Percentiles rank a stretch among this genome's conserved stretches.
Evolutionary conservation across 1,139 yeast species (phyloP).

Genomic region (Geotrichum restrictum): DNA sequence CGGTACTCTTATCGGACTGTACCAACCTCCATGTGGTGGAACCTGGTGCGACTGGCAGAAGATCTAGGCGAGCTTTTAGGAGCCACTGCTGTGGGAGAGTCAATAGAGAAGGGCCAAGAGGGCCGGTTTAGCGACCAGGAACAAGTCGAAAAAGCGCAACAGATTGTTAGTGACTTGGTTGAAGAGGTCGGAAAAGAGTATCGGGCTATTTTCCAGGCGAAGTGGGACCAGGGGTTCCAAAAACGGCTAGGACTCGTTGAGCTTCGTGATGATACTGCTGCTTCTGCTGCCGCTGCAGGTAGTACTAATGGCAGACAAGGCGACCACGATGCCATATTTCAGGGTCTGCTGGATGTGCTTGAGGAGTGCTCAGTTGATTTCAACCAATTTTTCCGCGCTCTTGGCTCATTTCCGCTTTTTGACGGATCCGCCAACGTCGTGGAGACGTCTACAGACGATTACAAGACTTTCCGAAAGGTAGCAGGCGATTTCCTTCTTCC

Average conservation of each 20-base stretch:
- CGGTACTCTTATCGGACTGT: conserved; percentile 78
- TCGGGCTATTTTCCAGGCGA: conserved; percentile 56
- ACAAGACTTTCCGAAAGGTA: conserved; percentile 5
- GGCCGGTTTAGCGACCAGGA: conserved; percentile 39
- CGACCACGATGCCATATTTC: conserved; percentile 48
- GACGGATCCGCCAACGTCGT: conserved; percentile 15
- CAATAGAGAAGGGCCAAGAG: conserved; percentile 21
- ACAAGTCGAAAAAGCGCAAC: conserved; percentile 50
- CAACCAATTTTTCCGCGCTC: conserved; percentile 65
- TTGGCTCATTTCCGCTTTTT: conserved; percentile 47
- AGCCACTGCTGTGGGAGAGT: conserved; percentile 38
- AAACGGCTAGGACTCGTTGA: conserved; percentile 62
- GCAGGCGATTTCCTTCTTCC: conserved; percentile 4
- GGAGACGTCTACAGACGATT: too few relatives aligned
- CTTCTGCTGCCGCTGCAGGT: too few relatives aligned
- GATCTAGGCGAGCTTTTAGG: conserved; percentile 78
- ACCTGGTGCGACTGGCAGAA: conserved; percentile 79
- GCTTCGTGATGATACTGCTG: too few relatives aligned
- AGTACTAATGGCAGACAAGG: conserved; percentile 23
- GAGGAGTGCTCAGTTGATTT: conserved; percentile 66
- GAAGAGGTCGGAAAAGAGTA: conserved; percentile 63
- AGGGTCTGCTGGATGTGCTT: conserved; percentile 62
- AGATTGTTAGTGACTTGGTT: conserved; percentile 63
- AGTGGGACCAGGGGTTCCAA: conserved; percentile 58
- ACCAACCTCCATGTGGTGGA: conserved; percentile 93